Evolutionary conservation across 1,139 yeast genomes (phyloP), one percentile per base, ranked within the genome.

Genomic region (Saccharomyces hybrid): DNA sequence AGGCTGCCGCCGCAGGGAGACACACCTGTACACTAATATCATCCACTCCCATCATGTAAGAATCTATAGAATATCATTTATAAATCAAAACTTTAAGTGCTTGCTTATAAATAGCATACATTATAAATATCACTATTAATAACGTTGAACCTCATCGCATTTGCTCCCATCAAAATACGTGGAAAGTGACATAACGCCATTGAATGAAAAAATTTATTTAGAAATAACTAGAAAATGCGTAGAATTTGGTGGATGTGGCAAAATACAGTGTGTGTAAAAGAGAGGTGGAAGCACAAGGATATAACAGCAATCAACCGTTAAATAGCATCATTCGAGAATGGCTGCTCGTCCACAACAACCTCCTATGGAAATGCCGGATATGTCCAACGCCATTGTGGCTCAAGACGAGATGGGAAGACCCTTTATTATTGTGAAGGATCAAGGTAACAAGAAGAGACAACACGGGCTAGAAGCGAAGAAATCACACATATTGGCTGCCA

Each of bases 381-480:
- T 93, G 80, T 90, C 97, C 64, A 93, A 93, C 69, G 99, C 99
- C 73, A 89, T 93, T 66, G 89, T 93, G 76, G 98, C 99, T 5
- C 98, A 93, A 74, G 99, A 95, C 72, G 99, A 95, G 73, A 89
- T 88, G 91, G 99, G 99, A 31, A 84, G 98, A 74, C 99, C 99
- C 19, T 89, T 95, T 71, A 91, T 95, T 68, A 93, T 95, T 70
- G 99, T 95, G 55, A 82, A 95, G 71, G 99, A 95, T 72, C 99
- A 95, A 73, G 98, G 97, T 27, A 82, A 82, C 64, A 95, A 95
- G 73, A 86, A 89, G 71, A 83, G 96, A 74, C 83, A 86, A 54
- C 96, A 89, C 66, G 99, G 99, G 21, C 74, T 86, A 57, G 99
- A 95, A 64, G 99, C 99, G 46, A 89, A 95, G 66, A 93, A 89